Evolutionary conservation across 1,284 basidiomycete species (phyloP).

Genomic region (Termitomyces sp.): DNA sequence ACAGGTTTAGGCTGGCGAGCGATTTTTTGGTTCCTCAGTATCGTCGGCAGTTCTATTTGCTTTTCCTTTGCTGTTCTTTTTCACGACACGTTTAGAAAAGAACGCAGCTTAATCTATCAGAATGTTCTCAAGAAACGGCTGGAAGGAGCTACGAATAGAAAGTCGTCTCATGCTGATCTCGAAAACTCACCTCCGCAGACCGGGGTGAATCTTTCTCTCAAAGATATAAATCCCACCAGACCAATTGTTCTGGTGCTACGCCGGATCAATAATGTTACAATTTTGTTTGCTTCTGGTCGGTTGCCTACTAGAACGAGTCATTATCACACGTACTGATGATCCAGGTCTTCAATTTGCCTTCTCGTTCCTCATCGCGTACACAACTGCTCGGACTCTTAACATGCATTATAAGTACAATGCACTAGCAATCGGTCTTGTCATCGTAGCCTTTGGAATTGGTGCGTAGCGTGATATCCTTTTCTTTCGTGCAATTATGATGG

Average conservation of each 20-base stretch:
- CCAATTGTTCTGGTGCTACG: slow-evolving; percentile 56
- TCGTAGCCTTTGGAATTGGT: slow-evolving; percentile 73
- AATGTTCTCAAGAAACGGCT: slow-evolving; percentile 40
- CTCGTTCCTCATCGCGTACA: slow-evolving; percentile 67
- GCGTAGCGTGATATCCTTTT: slow-evolving; percentile 13
- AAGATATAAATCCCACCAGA: slow-evolving; percentile 70
- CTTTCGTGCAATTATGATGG: neutral
- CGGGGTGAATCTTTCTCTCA: slow-evolving; percentile 51
- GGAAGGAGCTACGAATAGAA: slow-evolving; percentile 13
- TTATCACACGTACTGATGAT: slow-evolving; percentile 3
- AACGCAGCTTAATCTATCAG: slow-evolving; percentile 77
- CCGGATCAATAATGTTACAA: slow-evolving; percentile 61
- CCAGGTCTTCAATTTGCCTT: slow-evolving; percentile 69
- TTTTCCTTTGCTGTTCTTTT: slow-evolving; percentile 63
- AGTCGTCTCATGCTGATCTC: neutral
- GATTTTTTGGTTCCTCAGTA: slow-evolving; percentile 77
- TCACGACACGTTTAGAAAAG: slow-evolving; percentile 78
- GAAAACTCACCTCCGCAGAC: slow-evolving; percentile 11
- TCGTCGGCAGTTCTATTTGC: slow-evolving; percentile 52
- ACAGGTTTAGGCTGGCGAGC: slow-evolving; percentile 71
- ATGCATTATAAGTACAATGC: slow-evolving; percentile 65
- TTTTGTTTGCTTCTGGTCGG: slow-evolving; percentile 68
- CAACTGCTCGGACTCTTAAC: slow-evolving; percentile 63
- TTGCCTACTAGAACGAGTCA: neutral
- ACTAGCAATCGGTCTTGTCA: slow-evolving; percentile 69